Base-by-base conservation (phyloP, 805 yeast genomes). In the Diddensiella transvaalensis region DNA sequence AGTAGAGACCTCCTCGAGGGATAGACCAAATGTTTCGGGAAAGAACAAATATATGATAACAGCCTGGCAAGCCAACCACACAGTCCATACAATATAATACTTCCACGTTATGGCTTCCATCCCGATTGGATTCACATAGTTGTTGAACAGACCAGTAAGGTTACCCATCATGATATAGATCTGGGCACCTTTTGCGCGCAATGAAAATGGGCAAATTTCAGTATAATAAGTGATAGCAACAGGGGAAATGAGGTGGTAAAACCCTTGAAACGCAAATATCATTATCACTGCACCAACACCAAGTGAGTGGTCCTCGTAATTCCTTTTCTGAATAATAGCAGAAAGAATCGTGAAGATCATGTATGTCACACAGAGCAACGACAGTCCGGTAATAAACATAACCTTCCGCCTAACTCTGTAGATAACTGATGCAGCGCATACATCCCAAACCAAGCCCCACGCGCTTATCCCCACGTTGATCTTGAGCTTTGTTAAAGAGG, bases 251-350 rank as follows among this genome's bases (percentile, higher is more conserved):
- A 32, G 17, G 18, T 22, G 48, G 22, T 45, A 23, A 33, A 38
- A 45, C 6, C 38, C 43, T 15, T 45, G 33, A 19, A 21, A 47
- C 4, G 75, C 56, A 69, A 75, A 76, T 44, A 77, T 73, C 76
- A 76, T 72, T 3, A 77, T 76, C 58, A 69, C 65, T 24, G 75
- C 77, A 53, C 76, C 79, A 47, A 66, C 66, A 43, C 73, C 75
- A 24, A 69, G 60, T 3, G 61, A 13, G 48, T 70, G 69, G 45
- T 74, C 65, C 48, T 66, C 60, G 53, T 70, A 72, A 54, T 69
- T 52, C 39, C 68, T 60, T 56, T 73, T 60, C 54, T 70, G 74
- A 59, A 71, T 73, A 35, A 69, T 54, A 2, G 79, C 79, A 22
- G 80, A 75, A 29, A 73, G 59, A 4, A 61, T 53, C 1, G 79